Conservation (phyloP, 169 alveolate species). For the Amoebophrya sp. region DNA sequence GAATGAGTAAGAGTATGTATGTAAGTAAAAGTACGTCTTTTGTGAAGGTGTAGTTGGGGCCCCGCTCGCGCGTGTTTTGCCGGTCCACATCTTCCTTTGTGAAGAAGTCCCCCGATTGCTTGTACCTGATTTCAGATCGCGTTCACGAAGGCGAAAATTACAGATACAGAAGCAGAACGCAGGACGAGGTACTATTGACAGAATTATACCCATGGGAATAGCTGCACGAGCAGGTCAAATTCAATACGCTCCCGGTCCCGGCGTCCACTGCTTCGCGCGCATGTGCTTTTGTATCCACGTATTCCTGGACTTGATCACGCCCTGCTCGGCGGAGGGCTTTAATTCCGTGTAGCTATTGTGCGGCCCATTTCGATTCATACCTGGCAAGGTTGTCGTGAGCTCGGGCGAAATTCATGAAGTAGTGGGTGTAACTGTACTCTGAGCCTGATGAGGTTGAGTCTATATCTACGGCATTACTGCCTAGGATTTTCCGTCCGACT, state of each 20-base stretch:
- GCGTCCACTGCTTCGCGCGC: not conserved
- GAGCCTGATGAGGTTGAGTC: too few species aligned
- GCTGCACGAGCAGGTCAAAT: too few species aligned
- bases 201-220: too few species aligned
- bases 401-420: too few species aligned
- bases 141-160: not conserved
- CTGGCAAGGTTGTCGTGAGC: too few species aligned
- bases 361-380: not conserved
- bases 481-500: not conserved
- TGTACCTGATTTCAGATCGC: not conserved
- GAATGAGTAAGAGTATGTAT: too few species aligned
- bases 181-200: too few species aligned
- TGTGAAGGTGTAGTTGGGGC: not conserved
- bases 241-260: not conserved
- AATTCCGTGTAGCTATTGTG: not conserved
- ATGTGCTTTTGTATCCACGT: not conserved
- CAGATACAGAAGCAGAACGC: too few species aligned
- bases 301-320: not conserved
- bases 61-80: not conserved
- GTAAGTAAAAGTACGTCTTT: not conserved
- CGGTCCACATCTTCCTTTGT: not conserved
- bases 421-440: too few species aligned
- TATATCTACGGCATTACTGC: too few species aligned
- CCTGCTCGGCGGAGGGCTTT: not conserved
- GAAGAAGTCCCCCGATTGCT: not conserved